phyloP scores from a whole-genome alignment of 1,284 basidiomycete genomes.

The Ceratobasidium sp. region DNA sequence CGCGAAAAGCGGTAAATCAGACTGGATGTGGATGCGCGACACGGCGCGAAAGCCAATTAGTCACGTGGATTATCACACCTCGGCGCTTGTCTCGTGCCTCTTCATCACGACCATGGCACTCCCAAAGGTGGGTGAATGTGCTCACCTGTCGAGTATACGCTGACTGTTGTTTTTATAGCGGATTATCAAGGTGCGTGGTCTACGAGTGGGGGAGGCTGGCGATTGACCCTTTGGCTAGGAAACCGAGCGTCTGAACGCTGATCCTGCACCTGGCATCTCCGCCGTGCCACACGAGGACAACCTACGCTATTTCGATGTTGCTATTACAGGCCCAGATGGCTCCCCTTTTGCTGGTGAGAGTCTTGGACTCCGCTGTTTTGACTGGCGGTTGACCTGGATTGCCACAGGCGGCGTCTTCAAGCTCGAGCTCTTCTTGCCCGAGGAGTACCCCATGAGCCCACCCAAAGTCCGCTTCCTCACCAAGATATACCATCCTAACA shows the following conservation, averaged over 20 bases:
- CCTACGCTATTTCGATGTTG: slow-evolving; percentile 97
- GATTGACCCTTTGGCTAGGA: slow-evolving; percentile 65
- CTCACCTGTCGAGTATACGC: slow-evolving; percentile 12
- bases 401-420: slow-evolving; percentile 86
- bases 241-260: slow-evolving; percentile 93
- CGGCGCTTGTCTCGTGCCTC: background rate
- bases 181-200: slow-evolving; percentile 61
- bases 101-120: slow-evolving; percentile 48
- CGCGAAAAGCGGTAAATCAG: background rate
- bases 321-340: slow-evolving; percentile 90
- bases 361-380: slow-evolving; percentile 1
- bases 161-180: slow-evolving; percentile 52
- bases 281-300: slow-evolving; percentile 97
- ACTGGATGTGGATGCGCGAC: slow-evolving; percentile 30
- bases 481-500: slow-evolving; percentile 99
- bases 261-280: slow-evolving; percentile 94
- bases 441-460: slow-evolving; percentile 99
- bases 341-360: slow-evolving; percentile 91
- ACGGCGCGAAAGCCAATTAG: slow-evolving; percentile 2
- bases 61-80: slow-evolving; percentile 21
- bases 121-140: slow-evolving; percentile 49
- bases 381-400: slow-evolving; percentile 8
- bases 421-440: slow-evolving; percentile 95
- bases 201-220: slow-evolving; percentile 8
- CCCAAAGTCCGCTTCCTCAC: slow-evolving; percentile 99